Conservation (phyloP, 2,329 filamentous ascomycete genomes). For the Ambrosiella cleistominuta region DNA sequence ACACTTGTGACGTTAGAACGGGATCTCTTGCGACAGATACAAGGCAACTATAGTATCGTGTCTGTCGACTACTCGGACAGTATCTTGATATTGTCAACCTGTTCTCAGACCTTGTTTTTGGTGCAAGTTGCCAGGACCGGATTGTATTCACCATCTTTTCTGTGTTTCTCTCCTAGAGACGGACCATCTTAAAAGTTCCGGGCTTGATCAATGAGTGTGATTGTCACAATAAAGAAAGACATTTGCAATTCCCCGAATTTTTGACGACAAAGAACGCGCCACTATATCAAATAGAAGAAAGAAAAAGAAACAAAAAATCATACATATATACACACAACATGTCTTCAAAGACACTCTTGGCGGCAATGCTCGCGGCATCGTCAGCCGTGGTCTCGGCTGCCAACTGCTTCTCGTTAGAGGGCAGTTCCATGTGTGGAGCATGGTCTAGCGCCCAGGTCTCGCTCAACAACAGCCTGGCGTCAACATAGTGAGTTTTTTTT, state of each 20-base stretch:
- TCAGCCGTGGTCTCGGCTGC: conserved; percentile 8
- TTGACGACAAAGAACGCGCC: neutral
- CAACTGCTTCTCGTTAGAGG: conserved; percentile 10
- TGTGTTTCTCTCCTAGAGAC: neutral
- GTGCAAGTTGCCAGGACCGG: neutral
- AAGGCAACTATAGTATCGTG: too few species aligned
- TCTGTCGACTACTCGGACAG: too few species aligned
- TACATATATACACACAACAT: neutral
- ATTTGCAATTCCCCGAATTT: neutral
- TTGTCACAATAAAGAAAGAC: conserved; percentile 9
- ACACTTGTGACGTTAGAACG: too few species aligned
- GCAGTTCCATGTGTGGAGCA: conserved; percentile 9
- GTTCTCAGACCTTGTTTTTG: too few species aligned
- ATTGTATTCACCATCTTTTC: neutral
- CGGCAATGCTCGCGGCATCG: conserved; percentile 4
- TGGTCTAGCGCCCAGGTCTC: conserved; percentile 11
- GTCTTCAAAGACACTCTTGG: conserved; percentile 8
- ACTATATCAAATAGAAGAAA: neutral
- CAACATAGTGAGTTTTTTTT: conserved; percentile 12
- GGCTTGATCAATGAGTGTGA: neutral
- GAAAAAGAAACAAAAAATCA: too few species aligned
- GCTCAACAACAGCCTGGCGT: conserved; percentile 4
- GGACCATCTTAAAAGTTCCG: neutral
- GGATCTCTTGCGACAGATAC: too few species aligned
- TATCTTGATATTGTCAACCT: too few species aligned